phyloP scores from a whole-genome alignment of 345 rosid genomes.

The Eucalyptus curtisii region DNA sequence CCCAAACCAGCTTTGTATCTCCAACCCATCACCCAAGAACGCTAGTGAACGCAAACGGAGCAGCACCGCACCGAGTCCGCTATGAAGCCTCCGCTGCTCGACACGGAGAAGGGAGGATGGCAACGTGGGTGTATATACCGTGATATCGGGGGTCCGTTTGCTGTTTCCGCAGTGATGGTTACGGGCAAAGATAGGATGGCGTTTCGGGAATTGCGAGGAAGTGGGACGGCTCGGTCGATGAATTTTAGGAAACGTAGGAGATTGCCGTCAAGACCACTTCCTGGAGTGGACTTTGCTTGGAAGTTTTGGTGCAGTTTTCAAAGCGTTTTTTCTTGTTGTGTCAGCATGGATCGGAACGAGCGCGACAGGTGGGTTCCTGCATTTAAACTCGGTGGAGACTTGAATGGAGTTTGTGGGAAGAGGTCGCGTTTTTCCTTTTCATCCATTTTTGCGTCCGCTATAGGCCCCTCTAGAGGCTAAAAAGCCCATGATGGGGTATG shows the following conservation, averaged over 20 bases:
- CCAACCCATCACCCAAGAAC: conserved; percentile 27
- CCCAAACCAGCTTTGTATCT: conserved; percentile 43
- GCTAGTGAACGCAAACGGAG: not conserved
- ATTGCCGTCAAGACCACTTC: not conserved
- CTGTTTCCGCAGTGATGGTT: not conserved
- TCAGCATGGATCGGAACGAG: not conserved
- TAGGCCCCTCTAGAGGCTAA: not conserved
- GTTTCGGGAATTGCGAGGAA: not conserved
- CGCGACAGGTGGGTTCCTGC: not conserved
- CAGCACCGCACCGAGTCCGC: not conserved
- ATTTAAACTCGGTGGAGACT: not conserved
- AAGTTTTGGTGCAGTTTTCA: not conserved
- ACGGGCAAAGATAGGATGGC: not conserved
- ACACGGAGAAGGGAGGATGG: not conserved
- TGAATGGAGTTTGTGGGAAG: not conserved
- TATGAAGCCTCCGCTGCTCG: not conserved
- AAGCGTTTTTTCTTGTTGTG: not conserved
- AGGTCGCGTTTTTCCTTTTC: not conserved
- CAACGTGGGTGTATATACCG: not conserved
- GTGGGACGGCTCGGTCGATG: not conserved
- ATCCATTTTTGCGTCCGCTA: not conserved
- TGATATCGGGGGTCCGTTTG: not conserved
- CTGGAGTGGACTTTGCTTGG: not conserved
- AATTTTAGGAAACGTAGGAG: not conserved
- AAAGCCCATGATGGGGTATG: not conserved